Percentiles rank a stretch among this genome's conserved stretches.
Evolutionary conservation across 169 alveolate genomes (phyloP).

Genomic region (Plasmodium reichenowi): DNA sequence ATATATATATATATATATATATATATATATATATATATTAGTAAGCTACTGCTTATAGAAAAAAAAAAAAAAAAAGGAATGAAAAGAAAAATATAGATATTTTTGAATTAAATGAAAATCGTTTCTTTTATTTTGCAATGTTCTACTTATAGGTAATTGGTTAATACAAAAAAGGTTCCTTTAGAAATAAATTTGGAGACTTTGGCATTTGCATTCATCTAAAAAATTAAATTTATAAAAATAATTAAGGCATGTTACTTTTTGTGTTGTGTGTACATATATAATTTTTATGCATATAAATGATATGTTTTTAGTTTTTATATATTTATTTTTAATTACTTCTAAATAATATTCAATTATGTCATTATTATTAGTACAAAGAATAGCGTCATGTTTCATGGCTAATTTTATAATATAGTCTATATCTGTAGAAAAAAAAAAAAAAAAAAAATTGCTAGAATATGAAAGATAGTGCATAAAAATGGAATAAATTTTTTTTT

Average conservation of each 20-base stretch:
- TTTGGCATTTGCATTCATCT: constrained; percentile 63
- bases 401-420: constrained; percentile 33
- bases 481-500: neutral
- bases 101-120: too few relatives aligned
- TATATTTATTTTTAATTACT: constrained; percentile 21
- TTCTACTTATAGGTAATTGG: constrained; percentile 34
- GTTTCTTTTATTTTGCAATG: too few relatives aligned
- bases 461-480: neutral
- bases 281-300: neutral
- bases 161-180: constrained; percentile 65
- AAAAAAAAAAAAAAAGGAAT: too few relatives aligned
- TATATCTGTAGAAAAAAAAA: constrained; percentile 17
- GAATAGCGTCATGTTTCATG: constrained; percentile 38
- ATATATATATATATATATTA: too few relatives aligned
- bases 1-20: too few relatives aligned
- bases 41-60: too few relatives aligned
- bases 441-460: neutral
- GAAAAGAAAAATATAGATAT: too few relatives aligned
- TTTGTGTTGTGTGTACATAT: neutral
- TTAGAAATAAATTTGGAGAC: constrained; percentile 69
- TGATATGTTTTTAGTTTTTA: neutral
- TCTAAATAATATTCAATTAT: constrained; percentile 49
- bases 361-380: constrained; percentile 66
- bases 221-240: neutral
- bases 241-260: too few relatives aligned